Evolutionary conservation across 208 protist genomes (phyloP).

Genomic region (Phytomonas sp.): DNA sequence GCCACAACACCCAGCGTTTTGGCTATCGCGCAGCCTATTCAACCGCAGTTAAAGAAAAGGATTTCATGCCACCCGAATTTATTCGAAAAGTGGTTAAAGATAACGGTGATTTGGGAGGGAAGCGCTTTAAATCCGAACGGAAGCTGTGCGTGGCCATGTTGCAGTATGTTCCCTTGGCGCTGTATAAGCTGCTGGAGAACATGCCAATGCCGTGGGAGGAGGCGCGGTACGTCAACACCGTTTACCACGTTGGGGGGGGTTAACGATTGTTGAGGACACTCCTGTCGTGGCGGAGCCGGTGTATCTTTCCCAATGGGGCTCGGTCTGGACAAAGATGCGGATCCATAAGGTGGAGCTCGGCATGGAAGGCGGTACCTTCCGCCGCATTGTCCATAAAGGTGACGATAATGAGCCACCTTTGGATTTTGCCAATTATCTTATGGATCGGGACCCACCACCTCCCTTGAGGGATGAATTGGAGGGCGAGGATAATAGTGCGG

Average conservation of each 20-base stretch:
- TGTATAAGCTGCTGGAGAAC: slow-evolving; percentile 99
- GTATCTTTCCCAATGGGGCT: slow-evolving; percentile 99
- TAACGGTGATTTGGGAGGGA: slow-evolving; percentile 98
- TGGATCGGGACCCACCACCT: slow-evolving; percentile 95
- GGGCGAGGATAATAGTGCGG: slow-evolving; percentile 95
- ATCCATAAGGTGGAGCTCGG: slow-evolving; percentile 94
- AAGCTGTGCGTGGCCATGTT: slow-evolving; percentile 99
- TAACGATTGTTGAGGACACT: slow-evolving; percentile 99
- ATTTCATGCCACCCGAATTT: slow-evolving; percentile 96
- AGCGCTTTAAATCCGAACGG: slow-evolving; percentile 98
- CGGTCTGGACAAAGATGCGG: slow-evolving; percentile 99
- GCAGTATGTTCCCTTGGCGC: slow-evolving; percentile 98
- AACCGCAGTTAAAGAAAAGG: slow-evolving; percentile 55
- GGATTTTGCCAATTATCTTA: slow-evolving; percentile 98
- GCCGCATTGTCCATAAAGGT: slow-evolving; percentile 97
- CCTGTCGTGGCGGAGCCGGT: slow-evolving; percentile 98
- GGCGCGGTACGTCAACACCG: slow-evolving; percentile 95
- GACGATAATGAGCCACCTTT: slow-evolving; percentile 99
- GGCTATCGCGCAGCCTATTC: slow-evolving; percentile 64
- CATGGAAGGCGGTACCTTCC: slow-evolving; percentile 69
- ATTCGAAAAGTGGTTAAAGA: slow-evolving; percentile 99
- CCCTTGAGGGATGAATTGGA: slow-evolving; percentile 96
- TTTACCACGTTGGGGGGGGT: slow-evolving; percentile 99
- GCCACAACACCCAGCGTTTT: slow-evolving; percentile 55
- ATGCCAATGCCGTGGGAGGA: slow-evolving; percentile 99